Conservation (phyloP, 805 yeast genomes). For the Zygotorulaspora sp. region DNA sequence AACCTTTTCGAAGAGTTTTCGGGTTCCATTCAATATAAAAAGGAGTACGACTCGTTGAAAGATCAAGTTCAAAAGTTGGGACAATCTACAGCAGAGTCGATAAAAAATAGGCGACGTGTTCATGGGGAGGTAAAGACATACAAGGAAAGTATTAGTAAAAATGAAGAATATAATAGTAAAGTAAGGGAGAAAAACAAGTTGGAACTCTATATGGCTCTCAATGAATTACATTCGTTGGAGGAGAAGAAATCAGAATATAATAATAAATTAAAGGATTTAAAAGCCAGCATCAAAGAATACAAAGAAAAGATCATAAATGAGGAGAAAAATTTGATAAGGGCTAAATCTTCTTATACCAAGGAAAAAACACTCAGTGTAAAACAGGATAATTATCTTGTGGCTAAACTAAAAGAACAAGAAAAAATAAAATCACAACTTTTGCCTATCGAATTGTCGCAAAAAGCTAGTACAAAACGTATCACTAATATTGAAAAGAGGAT, state of each 20-base stretch:
- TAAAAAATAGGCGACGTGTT: constrained; percentile 63
- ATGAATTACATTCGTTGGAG: constrained; percentile 62
- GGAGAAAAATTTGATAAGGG: constrained; percentile 37
- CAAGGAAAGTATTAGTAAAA: constrained; percentile 68
- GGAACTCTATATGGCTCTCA: constrained; percentile 49
- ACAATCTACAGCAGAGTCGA: constrained; percentile 56
- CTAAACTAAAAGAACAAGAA: constrained; percentile 41
- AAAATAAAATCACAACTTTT: constrained; percentile 44
- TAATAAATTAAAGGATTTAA: constrained; percentile 27
- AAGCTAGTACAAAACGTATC: constrained; percentile 45
- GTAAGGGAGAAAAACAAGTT: constrained; percentile 45
- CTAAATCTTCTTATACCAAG: constrained; percentile 45
- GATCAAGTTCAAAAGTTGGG: constrained; percentile 64
- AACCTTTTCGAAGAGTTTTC: constrained; percentile 74
- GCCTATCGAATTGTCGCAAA: constrained; percentile 58
- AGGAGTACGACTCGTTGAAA: constrained; percentile 60
- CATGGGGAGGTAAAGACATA: constrained; percentile 74
- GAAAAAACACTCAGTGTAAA: constrained; percentile 42
- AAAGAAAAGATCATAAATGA: constrained; percentile 35
- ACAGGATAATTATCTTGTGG: constrained; percentile 37
- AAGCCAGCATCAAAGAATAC: constrained; percentile 31
- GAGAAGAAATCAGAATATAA: constrained; percentile 27
- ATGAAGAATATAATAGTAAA: constrained; percentile 58
- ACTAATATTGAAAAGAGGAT: constrained; percentile 45
- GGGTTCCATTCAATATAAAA: constrained; percentile 65